Evolutionary conservation across 352 stramenopile species (phyloP), one percentile per base, ranked within the genome.

Genomic region (Globisporangium nunn): DNA sequence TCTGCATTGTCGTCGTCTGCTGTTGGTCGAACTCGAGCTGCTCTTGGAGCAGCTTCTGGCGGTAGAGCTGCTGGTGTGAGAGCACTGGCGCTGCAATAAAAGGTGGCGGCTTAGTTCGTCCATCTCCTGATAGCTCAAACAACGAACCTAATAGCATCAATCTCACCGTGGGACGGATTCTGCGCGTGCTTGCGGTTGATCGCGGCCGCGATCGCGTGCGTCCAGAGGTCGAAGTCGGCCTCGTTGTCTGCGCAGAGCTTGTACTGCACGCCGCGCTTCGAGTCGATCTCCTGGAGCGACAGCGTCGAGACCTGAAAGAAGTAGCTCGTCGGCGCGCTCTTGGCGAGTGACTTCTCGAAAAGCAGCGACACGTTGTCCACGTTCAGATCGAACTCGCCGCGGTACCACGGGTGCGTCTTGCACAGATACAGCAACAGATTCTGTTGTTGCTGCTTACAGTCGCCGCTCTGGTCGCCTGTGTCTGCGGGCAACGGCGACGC

Each of bases 221-320:
- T 91, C 84, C 84, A 93, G 2, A 77, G 70, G 61, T 91, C 72
- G 66, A 90, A 93, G 52, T 93, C 81, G 6, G 70, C 67, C 49
- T 91, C 78, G 4, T 73, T 85, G 28, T 91, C 79, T 0, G 84
- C 84, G 45, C 81, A 93, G 4, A 91, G 62, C 74, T 93, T 93
- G 69, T 88, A 91, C 61, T 93, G 79, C 3, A 88, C 66, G 0
- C 84, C 81, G n/a, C 81, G 78, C 48, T 91, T 91, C 7, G 79
- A 88, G 30, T 91, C 84, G 37, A 89, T 87, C 33, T 91, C 78
- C 14, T 85, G 75, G 17, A 93, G 62, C 15, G 76, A 78, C 0
- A 91, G 58, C 28, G 78, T 91, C 15, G 84, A 91, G 0, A 91
- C 81, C 61, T 93, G 84, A 48, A 93, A 93, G 52, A 91, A 91